A percentile compares a stretch with the other conserved stretches of the same genome.
Evolutionary conservation across 2,329 filamentous ascomycete species (phyloP).

Genomic region (Calonectria crousiana): DNA sequence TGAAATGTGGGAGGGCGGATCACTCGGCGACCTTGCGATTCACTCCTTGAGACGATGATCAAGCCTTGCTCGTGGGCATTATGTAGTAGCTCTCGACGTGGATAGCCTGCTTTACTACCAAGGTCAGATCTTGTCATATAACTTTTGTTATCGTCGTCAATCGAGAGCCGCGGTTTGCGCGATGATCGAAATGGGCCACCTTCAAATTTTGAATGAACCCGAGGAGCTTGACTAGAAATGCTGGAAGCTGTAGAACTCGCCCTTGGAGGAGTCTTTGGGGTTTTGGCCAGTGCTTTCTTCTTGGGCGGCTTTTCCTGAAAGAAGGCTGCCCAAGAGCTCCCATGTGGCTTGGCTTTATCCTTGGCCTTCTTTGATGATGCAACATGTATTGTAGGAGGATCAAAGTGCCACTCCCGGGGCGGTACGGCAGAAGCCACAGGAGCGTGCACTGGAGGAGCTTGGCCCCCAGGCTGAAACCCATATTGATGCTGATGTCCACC

Average conservation of each 20-base stretch:
- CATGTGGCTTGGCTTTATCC: neutral
- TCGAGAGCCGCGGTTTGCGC: neutral
- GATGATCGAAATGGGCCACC: neutral
- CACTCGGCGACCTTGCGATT: neutral
- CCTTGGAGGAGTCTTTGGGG: neutral
- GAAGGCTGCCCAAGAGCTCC: neutral
- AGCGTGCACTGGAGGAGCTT: no score
- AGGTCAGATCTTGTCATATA: neutral
- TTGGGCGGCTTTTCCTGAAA: neutral
- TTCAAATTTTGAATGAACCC: neutral
- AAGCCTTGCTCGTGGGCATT: neutral
- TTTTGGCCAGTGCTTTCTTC: neutral
- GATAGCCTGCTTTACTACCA: neutral
- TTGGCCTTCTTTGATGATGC: no score
- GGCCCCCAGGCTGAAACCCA: no score
- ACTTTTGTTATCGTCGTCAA: neutral
- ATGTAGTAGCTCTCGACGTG: neutral
- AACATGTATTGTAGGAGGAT: no score
- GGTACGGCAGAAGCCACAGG: no score
- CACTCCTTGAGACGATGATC: neutral
- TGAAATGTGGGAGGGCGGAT: neutral
- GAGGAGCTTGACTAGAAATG: neutral
- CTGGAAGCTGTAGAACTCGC: neutral
- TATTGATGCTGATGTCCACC: no score
- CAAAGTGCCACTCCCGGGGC: no score